Conservation (phyloP, 1,139 yeast species). For the Blastobotrys petasosporus region DNA sequence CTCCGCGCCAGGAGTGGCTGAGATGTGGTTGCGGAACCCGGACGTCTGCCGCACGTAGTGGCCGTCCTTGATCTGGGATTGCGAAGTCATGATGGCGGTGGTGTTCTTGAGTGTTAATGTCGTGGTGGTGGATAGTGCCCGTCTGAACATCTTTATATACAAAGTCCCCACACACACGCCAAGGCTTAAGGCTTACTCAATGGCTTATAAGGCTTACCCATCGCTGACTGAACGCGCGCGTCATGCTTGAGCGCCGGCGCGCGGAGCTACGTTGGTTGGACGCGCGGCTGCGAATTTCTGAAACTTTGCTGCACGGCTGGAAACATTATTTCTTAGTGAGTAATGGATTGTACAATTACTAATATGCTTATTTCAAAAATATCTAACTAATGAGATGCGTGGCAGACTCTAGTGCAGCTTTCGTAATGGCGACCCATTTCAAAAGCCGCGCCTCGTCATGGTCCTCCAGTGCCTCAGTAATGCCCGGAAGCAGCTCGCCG, state of each 20-base stretch:
- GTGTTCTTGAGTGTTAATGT: neutral
- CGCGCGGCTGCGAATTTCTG: too few relatives aligned
- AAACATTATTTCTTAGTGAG: neutral
- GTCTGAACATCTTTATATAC: neutral
- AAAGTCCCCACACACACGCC: too few relatives aligned
- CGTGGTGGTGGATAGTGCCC: neutral
- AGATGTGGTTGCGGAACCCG: conserved; percentile 54
- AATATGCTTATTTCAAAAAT: neutral
- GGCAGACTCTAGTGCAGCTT: conserved; percentile 26
- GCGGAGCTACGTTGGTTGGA: too few relatives aligned
- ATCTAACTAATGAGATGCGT: conserved; percentile 27
- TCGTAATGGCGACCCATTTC: conserved; percentile 51
- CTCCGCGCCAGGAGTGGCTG: conserved; percentile 52
- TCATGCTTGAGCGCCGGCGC: too few relatives aligned
- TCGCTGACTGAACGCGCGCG: too few relatives aligned
- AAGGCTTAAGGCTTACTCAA: neutral
- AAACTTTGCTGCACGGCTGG: too few relatives aligned
- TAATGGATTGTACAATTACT: neutral
- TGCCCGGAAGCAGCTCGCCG: conserved; percentile 75
- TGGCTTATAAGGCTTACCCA: too few relatives aligned
- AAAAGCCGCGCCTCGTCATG: conserved; percentile 46
- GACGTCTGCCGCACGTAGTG: conserved; percentile 14
- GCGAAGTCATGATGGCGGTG: conserved; percentile 2
- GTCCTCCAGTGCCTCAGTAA: conserved; percentile 76
- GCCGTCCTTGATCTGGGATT: conserved; percentile 8